Conservation (phyloP, 768 basidiomycete species). For the Arthromyces matolae region DNA sequence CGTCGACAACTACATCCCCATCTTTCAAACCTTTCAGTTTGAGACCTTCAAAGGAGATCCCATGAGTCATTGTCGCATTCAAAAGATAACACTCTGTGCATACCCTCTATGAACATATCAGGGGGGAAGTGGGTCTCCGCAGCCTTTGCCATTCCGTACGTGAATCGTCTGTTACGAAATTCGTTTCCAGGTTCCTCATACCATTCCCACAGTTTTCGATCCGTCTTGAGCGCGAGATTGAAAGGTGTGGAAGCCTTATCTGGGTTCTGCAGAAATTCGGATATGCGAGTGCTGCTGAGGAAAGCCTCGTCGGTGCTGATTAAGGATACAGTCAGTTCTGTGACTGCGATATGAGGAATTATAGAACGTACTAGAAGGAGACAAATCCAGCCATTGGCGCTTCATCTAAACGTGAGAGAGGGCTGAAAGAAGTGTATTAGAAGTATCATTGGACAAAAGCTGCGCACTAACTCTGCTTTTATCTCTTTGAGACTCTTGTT, state of each 20-base stretch:
- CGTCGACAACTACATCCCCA: constrained; percentile 25
- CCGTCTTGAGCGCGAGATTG: constrained; percentile 23
- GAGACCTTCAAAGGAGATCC: constrained; percentile 18
- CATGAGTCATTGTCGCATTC: background rate
- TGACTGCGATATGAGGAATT: too few species aligned
- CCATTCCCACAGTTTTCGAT: constrained; percentile 27
- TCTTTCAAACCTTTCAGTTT: constrained; percentile 15
- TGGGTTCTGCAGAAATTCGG: constrained; percentile 18
- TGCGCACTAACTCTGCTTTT: too few species aligned
- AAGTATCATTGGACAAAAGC: too few species aligned
- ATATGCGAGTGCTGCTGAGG: constrained; percentile 14
- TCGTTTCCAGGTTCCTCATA: constrained; percentile 29
- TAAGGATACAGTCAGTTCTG: background rate
- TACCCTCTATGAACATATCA: constrained; percentile 20
- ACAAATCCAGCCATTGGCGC: constrained; percentile 17
- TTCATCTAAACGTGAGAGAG: constrained; percentile 15
- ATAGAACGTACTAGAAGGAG: constrained; percentile 13
- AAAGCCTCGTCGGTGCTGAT: constrained; percentile 23
- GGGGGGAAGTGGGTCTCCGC: constrained; percentile 17
- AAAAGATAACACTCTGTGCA: background rate
- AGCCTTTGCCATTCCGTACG: constrained; percentile 23
- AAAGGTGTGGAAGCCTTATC: constrained; percentile 18
- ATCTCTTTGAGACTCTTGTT: too few species aligned
- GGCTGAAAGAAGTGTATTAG: constrained; percentile 15
- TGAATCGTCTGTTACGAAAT: constrained; percentile 23